A percentile compares a stretch with the other conserved stretches of the same genome.
phyloP scores from a whole-genome alignment of 257 asterid genomes.

The Agastache rugosa region DNA sequence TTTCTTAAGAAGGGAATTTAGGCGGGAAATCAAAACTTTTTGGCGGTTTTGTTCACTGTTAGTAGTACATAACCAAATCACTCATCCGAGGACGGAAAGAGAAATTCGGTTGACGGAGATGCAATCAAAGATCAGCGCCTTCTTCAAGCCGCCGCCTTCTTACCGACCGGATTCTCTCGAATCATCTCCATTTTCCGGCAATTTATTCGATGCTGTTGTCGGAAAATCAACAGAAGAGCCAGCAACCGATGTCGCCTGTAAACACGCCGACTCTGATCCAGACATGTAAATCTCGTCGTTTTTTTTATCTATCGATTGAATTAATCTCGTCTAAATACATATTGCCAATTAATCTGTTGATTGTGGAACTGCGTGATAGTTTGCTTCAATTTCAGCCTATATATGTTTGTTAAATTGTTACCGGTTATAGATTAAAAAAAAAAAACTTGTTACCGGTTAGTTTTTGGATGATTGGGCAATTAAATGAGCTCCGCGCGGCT shows the following conservation, averaged over 20 bases:
- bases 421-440: too few relatives aligned
- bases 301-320: not conserved
- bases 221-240: slow-evolving; percentile 31
- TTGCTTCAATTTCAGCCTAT: not conserved
- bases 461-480: not conserved
- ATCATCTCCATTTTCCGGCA: slow-evolving; percentile 30
- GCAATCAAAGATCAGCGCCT: slow-evolving; percentile 67
- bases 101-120: slow-evolving; percentile 35
- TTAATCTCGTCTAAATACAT: not conserved
- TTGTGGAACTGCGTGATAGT: not conserved
- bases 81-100: not conserved
- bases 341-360: not conserved
- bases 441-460: not conserved
- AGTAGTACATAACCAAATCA: not conserved
- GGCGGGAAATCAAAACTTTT: slow-evolving; percentile 30
- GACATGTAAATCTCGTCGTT: slow-evolving; percentile 39
- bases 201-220: slow-evolving; percentile 24
- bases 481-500: not conserved
- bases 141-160: slow-evolving; percentile 55
- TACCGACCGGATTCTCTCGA: slow-evolving; percentile 34
- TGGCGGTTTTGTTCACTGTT: slow-evolving; percentile 4
- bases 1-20: not conserved
- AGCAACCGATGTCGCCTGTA: slow-evolving; percentile 52
- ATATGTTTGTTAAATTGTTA: not conserved
- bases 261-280: slow-evolving; percentile 33